Evolutionary conservation across 208 protist genomes (phyloP).

Genomic region (Trypanosoma cruzi): DNA sequence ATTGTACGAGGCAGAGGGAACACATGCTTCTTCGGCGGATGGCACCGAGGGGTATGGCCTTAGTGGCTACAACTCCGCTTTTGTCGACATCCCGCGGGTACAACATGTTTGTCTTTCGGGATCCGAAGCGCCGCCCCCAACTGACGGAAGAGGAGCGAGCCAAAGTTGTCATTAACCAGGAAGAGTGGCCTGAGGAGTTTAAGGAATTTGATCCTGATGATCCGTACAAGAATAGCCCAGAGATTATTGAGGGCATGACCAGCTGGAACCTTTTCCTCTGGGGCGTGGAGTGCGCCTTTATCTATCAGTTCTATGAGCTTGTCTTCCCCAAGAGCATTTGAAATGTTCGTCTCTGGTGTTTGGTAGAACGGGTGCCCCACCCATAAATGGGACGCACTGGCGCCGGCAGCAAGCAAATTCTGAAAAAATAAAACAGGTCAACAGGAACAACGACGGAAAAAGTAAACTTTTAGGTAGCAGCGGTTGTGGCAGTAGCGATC

Average conservation of each 20-base stretch:
- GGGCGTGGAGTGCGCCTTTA: constrained; percentile 89
- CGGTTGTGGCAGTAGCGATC: constrained; percentile 4
- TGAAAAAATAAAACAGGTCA: background rate
- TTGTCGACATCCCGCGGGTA: constrained; percentile 63
- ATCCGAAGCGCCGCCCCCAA: constrained; percentile 89
- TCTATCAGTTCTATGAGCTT: constrained; percentile 92
- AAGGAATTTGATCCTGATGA: constrained; percentile 91
- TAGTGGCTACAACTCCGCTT: constrained; percentile 39
- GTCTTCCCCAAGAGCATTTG: constrained; percentile 90
- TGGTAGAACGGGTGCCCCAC: background rate
- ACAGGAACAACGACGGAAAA: background rate
- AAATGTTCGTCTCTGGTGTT: background rate
- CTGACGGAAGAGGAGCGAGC: constrained; percentile 83
- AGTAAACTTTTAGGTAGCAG: constrained; percentile 13
- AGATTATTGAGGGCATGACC: constrained; percentile 84
- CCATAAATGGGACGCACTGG: background rate
- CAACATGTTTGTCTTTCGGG: constrained; percentile 89
- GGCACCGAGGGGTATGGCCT: constrained; percentile 41
- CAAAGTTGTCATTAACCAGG: constrained; percentile 90
- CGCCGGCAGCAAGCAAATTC: background rate
- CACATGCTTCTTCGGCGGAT: constrained; percentile 71
- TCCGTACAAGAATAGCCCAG: constrained; percentile 92
- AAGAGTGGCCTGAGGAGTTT: constrained; percentile 91
- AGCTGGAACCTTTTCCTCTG: constrained; percentile 91
- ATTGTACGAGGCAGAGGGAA: background rate